Base-by-base conservation (phyloP, 1,284 basidiomycete genomes). In the Tremellales sp. region DNA sequence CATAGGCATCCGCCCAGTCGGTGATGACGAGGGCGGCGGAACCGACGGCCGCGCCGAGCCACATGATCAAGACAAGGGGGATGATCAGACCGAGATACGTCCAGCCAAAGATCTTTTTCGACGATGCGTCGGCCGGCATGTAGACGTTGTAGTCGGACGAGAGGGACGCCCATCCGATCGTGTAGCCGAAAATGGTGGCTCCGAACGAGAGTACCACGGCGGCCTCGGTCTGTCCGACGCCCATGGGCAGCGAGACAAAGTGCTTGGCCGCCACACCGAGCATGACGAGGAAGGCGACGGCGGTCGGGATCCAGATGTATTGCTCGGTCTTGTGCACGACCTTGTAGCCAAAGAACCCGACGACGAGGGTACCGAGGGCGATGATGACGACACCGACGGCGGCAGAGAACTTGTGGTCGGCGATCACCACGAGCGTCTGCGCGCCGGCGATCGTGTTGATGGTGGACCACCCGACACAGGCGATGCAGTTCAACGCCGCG, bases 341-440 rank as follows among this genome's bases (percentile, higher is more conserved):
- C 22, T 69, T 68, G 58, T 77, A 77, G 2, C 77, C 76, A 45
- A 70, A 69, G 27, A 77, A 66, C 34, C 72, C 73, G 46, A 76
- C 56, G 13, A 65, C 43, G 21, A 77, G 62, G 3, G 74, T 73
- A 43, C 70, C 53, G 42, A 72, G 28, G 8, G 73, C 67, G 34
- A 76, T 63, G 46, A 68, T 57, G 36, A 68, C 65, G 28, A 57
- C 56, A 38, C 71, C 70, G 21, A 54, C 69, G 1, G 68, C 68
- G 19, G 56, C 49, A 1, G 66, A 68, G 47, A 66, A 54, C 14
- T 63, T 58, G 50, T 57, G 62, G 25, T 69, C 62, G 22, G 66
- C 61, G n/a, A 65, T 64, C 5, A 58, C 57, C n/a, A 49, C 40
- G 14, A 68, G 59, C 4, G 58, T 56, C 43, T 66, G 63, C 7